Evolutionary conservation across 2,329 filamentous ascomycete species (phyloP), one percentile per base, ranked within the genome.

Genomic region (Dactylellina cionopaga): DNA sequence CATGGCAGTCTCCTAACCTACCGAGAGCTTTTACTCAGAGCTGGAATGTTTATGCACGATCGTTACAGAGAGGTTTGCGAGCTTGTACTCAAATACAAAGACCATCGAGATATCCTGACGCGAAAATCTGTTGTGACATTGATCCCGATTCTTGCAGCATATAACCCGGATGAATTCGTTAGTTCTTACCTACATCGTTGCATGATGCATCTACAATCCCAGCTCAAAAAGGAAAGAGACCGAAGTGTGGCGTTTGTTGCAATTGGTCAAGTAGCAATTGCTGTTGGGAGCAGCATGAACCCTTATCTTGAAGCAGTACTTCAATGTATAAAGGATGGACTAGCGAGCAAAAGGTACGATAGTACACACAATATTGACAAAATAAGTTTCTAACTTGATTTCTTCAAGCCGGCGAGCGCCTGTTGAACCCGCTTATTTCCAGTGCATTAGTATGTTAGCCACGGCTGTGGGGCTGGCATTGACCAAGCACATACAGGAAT

Each of bases 1-100:
- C 96, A 99, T 79, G 95, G 92, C n/a, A 97, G 94, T 1, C 85
- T 99, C 39, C 85, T 99, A 17, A 92, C 96, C 0, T 85, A 98
- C 77, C 96, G 94, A 80, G 94, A 98, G 81, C 86, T 99, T 49
- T 87, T 99, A 15, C 88, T 95, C 74, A 94, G 96, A 79, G 95
- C 95, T 58, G 93, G 92, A 77, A 99, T 99, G 94, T 99, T 96
- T 81, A 98, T 99, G 95, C 92, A 96, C 78, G 91, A 93, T 37
- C 88, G 93, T 79, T 99, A 98, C 80, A 88, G 90, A 68, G 92
- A 96, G 76, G 90, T 92, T 9, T 98, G 94, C 79, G 95, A 99
- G 74, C 93, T 95, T 74, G 91, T 97, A 33, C 89, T 94, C 75
- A 90, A 91, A 74, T 91, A 96, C 80, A 96, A 96, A 80, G 95